Conservation (phyloP, 2,329 filamentous ascomycete genomes). For the Orbilia quercus region DNA sequence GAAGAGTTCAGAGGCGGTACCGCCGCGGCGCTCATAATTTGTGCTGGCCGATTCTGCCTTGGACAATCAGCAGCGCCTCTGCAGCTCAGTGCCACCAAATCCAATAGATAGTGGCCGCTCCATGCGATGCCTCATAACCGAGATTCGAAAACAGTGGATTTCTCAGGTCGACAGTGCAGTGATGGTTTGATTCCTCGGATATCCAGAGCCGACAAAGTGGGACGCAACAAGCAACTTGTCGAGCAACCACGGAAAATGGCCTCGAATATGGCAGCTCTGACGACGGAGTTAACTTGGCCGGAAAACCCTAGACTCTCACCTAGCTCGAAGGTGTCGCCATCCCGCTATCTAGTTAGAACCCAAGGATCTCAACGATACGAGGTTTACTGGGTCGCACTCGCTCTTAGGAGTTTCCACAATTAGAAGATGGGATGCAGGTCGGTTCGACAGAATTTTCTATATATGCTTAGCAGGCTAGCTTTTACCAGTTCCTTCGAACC, state of each 20-base stretch:
- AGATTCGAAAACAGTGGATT: not conserved
- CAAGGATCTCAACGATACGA: conserved; percentile 12
- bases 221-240: not conserved
- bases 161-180: not conserved
- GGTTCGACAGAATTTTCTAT: conserved; percentile 26
- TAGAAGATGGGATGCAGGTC: not conserved
- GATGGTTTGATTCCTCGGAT: not conserved
- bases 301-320: conserved; percentile 12
- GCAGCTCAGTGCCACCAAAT: not conserved
- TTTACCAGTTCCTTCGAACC: conserved; percentile 6
- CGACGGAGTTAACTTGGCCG: not conserved
- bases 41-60: conserved; percentile 9
- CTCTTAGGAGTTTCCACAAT: conserved; percentile 27
- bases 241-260: not conserved
- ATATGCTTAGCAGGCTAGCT: conserved; percentile 4
- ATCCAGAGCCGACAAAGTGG: not conserved
- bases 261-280: conserved; percentile 33
- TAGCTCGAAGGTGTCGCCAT: conserved; percentile 38
- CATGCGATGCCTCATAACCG: conserved; percentile 1
- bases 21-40: conserved; percentile 22
- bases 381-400: conserved; percentile 14
- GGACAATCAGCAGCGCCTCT: conserved; percentile 12
- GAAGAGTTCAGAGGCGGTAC: conserved; percentile 23
- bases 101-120: conserved; percentile 26
- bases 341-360: conserved; percentile 23